Evolutionary conservation across 345 rosid species (phyloP).

Genomic region (Adansonia digitata): DNA sequence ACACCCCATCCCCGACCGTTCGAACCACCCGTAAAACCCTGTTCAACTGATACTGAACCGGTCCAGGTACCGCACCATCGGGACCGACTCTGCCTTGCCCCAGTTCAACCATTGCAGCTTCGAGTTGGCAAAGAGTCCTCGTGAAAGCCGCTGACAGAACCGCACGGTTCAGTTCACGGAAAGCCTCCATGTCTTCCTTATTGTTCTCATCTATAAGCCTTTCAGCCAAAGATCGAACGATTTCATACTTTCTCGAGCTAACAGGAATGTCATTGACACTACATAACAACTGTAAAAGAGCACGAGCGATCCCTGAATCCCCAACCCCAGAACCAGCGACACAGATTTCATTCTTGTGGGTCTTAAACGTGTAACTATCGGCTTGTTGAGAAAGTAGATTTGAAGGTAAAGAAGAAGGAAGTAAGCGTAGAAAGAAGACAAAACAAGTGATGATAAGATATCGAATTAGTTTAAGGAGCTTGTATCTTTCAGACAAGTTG

Average conservation of each 20-base stretch:
- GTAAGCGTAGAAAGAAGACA: slow-evolving; percentile 59
- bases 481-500: slow-evolving; percentile 37
- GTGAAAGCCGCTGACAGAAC: slow-evolving; percentile 63
- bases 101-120: slow-evolving; percentile 37
- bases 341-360: no score
- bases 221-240: slow-evolving; percentile 73
- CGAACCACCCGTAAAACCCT: slow-evolving; percentile 40
- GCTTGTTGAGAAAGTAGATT: slow-evolving; percentile 8
- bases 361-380: background rate
- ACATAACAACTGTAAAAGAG: slow-evolving; percentile 57
- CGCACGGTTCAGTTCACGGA: slow-evolving; percentile 49
- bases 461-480: slow-evolving; percentile 49
- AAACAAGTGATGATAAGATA: slow-evolving; percentile 36
- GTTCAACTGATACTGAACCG: slow-evolving; percentile 29
- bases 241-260: slow-evolving; percentile 74
- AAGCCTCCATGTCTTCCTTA: slow-evolving; percentile 33
- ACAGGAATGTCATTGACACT: slow-evolving; percentile 69
- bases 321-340: background rate
- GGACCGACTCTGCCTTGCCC: slow-evolving; percentile 24
- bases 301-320: slow-evolving; percentile 64
- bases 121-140: slow-evolving; percentile 54
- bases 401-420: slow-evolving; percentile 38
- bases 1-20: slow-evolving; percentile 35
- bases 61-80: slow-evolving; percentile 7
- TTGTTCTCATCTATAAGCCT: slow-evolving; percentile 66